Base-by-base conservation (phyloP, 805 yeast genomes). In the Saccharomycopsis fibuligera region DNA sequence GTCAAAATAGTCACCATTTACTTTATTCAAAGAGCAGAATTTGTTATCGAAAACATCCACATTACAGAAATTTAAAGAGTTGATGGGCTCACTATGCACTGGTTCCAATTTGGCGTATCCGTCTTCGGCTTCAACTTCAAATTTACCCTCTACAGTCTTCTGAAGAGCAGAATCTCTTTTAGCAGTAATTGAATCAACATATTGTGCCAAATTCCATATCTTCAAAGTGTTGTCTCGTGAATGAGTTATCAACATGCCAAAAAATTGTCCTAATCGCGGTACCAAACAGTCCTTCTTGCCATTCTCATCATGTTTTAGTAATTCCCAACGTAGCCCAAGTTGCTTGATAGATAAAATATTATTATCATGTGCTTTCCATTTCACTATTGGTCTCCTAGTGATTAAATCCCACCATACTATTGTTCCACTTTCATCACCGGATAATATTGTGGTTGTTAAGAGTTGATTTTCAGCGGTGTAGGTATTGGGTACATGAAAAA, bases 41-140 rank as follows among this genome's bases (percentile, higher is more conserved):
- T 54, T 55, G 14, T 64, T 59, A 1, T 60, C 59, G 5, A 43
- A 47, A 16, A 73, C 62, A 4, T 72, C 80, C n/a, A 81, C 78
- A 47, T 80, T 78, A 56, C 88, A 75, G 61, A 82, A 87, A 57
- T 85, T 86, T 54, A 87, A 65, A 3, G 86, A 70, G 61, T 87
- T 87, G 38, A 84, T 83, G 4, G 89, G 89, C 55, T 83, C 68
- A 16, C 74, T 71, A 52, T 73, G 70, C 1, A 67, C 61, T 54
- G 55, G 63, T 57, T 5, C 57, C 56, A 48, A 9, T 2, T 29
- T 33, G n/a, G n/a, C n/a, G n/a, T n/a, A n/a, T n/a, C n/a, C n/a
- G n/a, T n/a, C n/a, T n/a, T n/a, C n/a, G n/a, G n/a, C n/a, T n/a
- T n/a, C n/a, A n/a, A n/a, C n/a, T n/a, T n/a, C n/a, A n/a, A n/a